Percentiles rank a stretch among this genome's conserved stretches.
Conservation (phyloP, 1,284 basidiomycete genomes). For the Athelia sp. region DNA sequence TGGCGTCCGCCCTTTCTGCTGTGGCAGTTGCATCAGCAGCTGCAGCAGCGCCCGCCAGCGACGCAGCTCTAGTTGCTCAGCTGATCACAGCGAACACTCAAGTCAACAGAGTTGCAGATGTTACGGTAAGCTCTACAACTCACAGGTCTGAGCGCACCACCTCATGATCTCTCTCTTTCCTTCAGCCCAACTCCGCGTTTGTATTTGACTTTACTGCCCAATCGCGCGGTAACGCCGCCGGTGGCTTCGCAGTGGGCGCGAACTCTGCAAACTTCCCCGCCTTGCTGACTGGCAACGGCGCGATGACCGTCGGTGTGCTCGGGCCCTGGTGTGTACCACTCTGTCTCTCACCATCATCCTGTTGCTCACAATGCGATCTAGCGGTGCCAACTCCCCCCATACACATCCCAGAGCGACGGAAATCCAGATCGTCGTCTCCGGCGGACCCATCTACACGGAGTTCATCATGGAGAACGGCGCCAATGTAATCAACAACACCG, state of each 20-base stretch:
- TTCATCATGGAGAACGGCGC: conserved; percentile 1
- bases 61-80: neutral
- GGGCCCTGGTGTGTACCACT: neutral
- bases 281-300: neutral
- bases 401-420: neutral
- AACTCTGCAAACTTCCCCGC: neutral
- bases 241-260: neutral
- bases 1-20: neutral
- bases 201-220: neutral
- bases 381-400: neutral
- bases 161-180: neutral
- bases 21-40: neutral
- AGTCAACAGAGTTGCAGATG: neutral
- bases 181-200: neutral
- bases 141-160: neutral
- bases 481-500: neutral
- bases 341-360: neutral
- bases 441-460: neutral
- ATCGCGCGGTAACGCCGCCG: neutral
- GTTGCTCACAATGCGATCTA: neutral
- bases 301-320: neutral
- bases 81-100: neutral
- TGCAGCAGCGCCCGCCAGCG: neutral
- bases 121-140: neutral
- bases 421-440: neutral